Conservation (phyloP, 768 basidiomycete genomes). For the Tricholomella constricta region DNA sequence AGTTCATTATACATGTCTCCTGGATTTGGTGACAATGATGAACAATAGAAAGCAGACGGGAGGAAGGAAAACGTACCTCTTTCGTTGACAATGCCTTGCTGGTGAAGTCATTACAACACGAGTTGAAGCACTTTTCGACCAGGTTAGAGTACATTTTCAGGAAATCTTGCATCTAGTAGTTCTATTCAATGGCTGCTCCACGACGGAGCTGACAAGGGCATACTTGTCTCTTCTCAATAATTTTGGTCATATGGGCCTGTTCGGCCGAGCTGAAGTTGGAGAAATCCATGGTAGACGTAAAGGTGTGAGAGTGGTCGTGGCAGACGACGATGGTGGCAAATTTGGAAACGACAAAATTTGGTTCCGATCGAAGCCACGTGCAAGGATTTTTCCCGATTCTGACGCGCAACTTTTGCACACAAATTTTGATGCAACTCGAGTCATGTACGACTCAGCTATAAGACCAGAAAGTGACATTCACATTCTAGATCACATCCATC, state of each 20-base stretch:
- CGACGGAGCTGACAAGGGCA: conserved; percentile 11
- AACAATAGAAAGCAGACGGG: neutral
- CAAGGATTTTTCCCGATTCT: neutral
- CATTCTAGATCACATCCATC: neutral
- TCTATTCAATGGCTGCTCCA: conserved; percentile 3
- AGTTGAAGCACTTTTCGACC: conserved; percentile 94
- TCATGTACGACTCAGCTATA: neutral
- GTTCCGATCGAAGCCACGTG: conserved; percentile 11
- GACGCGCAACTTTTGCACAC: neutral
- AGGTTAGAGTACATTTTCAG: conserved; percentile 92
- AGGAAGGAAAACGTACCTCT: conserved; percentile 59
- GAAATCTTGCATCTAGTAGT: conserved; percentile 94
- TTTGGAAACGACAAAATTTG: conserved; percentile 5
- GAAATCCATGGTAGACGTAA: conserved; percentile 73
- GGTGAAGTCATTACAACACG: conserved; percentile 96
- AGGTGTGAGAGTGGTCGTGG: conserved; percentile 9
- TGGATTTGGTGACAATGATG: conserved; percentile 31
- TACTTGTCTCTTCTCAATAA: conserved; percentile 98
- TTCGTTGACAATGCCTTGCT: conserved; percentile 91
- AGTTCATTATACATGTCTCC: conserved; percentile 91
- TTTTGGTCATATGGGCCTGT: conserved; percentile 92
- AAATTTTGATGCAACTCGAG: neutral
- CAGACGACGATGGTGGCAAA: conserved; percentile 13
- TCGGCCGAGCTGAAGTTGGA: conserved; percentile 87
- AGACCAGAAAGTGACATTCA: neutral